A percentile compares a stretch with the other conserved stretches of the same genome.
phyloP scores from a whole-genome alignment of 192 early-diverging fungal genomes.

The Spizellomyces punctatus region DNA sequence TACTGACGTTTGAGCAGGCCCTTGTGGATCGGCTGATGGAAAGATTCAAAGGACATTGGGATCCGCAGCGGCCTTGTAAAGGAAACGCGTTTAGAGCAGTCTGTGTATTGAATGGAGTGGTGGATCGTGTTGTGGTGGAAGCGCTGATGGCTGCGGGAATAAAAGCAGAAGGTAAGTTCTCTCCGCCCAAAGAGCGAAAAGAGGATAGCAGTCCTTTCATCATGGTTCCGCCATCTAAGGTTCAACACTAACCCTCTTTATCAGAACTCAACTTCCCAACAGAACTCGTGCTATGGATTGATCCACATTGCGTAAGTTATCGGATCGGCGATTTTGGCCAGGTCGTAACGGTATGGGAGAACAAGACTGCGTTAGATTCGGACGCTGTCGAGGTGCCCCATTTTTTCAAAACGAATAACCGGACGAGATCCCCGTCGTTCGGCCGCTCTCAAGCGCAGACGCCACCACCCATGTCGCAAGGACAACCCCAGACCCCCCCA shows the following conservation, averaged over 20 bases:
- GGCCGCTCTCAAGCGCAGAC: constrained; percentile 13
- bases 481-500: not conserved
- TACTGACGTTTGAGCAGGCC: constrained; percentile 47
- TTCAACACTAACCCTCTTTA: not conserved
- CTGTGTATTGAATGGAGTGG: constrained; percentile 65
- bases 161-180: constrained; percentile 1
- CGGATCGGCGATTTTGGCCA: constrained; percentile 37
- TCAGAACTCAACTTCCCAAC: constrained; percentile 31
- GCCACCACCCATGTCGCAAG: constrained; percentile 11
- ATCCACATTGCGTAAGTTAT: constrained; percentile 37
- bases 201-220: not conserved
- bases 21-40: constrained; percentile 57
- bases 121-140: constrained; percentile 62
- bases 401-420: constrained; percentile 11
- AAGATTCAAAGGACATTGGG: constrained; percentile 74
- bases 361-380: constrained; percentile 21
- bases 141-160: constrained; percentile 28
- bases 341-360: constrained; percentile 36
- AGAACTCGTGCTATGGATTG: constrained; percentile 42
- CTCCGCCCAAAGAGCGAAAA: not conserved
- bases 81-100: constrained; percentile 81
- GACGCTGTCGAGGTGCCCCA: not conserved
- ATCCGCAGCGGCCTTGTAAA: constrained; percentile 58
- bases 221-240: too few species aligned
- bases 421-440: constrained; percentile 17